Evolutionary conservation across 2,329 filamentous ascomycete genomes (phyloP).

Genomic region (Blumeria hordei): DNA sequence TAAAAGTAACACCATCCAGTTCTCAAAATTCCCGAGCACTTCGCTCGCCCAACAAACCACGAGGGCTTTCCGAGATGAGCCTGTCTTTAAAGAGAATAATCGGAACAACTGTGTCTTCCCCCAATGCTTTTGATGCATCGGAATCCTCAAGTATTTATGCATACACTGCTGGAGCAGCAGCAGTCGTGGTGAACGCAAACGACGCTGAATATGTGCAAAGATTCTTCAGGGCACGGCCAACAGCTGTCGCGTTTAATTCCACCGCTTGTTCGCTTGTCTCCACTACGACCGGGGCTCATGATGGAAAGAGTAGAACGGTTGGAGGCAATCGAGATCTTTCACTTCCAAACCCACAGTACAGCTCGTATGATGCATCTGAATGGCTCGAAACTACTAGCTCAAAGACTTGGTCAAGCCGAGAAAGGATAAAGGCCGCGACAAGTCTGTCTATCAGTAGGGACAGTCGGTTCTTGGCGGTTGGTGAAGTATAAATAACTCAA

Average conservation of each 20-base stretch:
- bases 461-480: conserved; percentile 69
- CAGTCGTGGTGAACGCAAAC: conserved; percentile 64
- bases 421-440: conserved; percentile 83
- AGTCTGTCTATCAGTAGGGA: conserved; percentile 75
- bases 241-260: conserved; percentile 39
- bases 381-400: conserved; percentile 38
- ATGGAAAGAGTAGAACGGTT: conserved; percentile 33
- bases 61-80: conserved; percentile 26
- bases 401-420: conserved; percentile 67
- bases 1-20: conserved; percentile 53
- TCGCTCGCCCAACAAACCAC: conserved; percentile 31
- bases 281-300: conserved; percentile 32
- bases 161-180: conserved; percentile 78
- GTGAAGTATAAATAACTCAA: conserved; percentile 33
- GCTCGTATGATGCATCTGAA: conserved; percentile 18
- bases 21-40: conserved; percentile 43
- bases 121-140: conserved; percentile 68
- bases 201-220: conserved; percentile 44
- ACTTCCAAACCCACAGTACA: conserved; percentile 15
- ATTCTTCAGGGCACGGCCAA: conserved; percentile 73
- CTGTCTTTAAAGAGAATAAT: conserved; percentile 66
- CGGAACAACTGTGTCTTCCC: conserved; percentile 66
- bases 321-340: conserved; percentile 23
- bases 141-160: conserved; percentile 49
- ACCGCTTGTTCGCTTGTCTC: conserved; percentile 29